Percentiles rank a stretch among this genome's conserved stretches.
These are phyloP conservation scores for Protea cynaroides DNA, from an alignment of 164 flowering plant genomes.

Conservation along the genomic window DNA sequence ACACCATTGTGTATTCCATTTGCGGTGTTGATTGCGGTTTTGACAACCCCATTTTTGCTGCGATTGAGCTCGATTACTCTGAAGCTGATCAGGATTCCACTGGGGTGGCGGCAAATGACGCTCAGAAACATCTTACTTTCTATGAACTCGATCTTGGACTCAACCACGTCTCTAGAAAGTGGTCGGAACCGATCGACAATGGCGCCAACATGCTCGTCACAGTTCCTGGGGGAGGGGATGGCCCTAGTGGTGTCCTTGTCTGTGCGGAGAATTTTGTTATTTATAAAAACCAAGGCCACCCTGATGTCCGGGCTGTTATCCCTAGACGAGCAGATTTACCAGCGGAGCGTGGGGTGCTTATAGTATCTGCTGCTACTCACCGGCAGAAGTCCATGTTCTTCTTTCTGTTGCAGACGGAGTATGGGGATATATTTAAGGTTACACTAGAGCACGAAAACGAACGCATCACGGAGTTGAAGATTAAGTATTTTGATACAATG, in stretches of 20 bases:
- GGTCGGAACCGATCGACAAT: slow-evolving; percentile 96
- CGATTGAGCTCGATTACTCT: slow-evolving; percentile 92
- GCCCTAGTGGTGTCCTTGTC: slow-evolving; percentile 94
- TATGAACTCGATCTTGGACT: slow-evolving; percentile 97
- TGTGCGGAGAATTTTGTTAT: slow-evolving; percentile 98
- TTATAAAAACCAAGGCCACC: slow-evolving; percentile 94
- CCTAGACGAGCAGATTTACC: slow-evolving; percentile 90
- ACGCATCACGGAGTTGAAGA: slow-evolving; percentile 70
- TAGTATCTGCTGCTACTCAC: slow-evolving; percentile 90
- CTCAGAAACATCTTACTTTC: slow-evolving; percentile 90
- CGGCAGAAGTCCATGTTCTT: slow-evolving; percentile 85
- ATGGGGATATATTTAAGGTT: slow-evolving; percentile 94
- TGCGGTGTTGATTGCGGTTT: slow-evolving; percentile 96
- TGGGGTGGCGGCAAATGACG: slow-evolving; percentile 83
- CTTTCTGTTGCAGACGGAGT: slow-evolving; percentile 92
- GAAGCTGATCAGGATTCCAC: slow-evolving; percentile 98
- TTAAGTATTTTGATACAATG: slow-evolving; percentile 93
- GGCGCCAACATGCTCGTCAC: slow-evolving; percentile 96
- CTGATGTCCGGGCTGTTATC: slow-evolving; percentile 89
- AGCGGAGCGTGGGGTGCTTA: slow-evolving; percentile 88
- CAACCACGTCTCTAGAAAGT: slow-evolving; percentile 93
- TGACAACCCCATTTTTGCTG: slow-evolving; percentile 94
- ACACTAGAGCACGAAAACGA: slow-evolving; percentile 75
- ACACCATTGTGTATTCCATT: slow-evolving; percentile 71
- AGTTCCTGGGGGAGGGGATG: slow-evolving; percentile 98